Evolutionary conservation across 352 stramenopile genomes (phyloP).

Genomic region (Phytophthora crassamura): DNA sequence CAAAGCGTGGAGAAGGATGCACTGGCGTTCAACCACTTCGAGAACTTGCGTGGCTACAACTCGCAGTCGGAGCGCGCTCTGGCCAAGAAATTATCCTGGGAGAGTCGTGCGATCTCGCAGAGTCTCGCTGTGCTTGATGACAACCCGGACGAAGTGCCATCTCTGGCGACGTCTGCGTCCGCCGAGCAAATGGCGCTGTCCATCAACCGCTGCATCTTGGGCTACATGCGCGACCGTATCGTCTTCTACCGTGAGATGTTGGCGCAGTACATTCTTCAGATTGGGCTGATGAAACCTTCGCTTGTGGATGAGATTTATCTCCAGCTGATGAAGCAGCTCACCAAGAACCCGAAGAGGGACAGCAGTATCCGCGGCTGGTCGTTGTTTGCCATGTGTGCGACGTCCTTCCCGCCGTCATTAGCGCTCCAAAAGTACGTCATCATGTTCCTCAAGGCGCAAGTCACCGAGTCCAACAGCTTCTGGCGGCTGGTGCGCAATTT

Average conservation of each 20-base stretch:
- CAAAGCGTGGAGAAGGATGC: constrained; percentile 53
- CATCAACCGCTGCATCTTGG: constrained; percentile 93
- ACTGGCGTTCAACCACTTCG: constrained; percentile 70
- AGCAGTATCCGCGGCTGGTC: constrained; percentile 93
- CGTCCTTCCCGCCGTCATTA: constrained; percentile 90
- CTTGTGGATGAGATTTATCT: constrained; percentile 95
- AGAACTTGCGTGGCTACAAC: constrained; percentile 68
- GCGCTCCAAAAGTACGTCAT: constrained; percentile 92
- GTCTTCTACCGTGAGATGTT: constrained; percentile 95
- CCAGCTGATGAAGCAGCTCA: constrained; percentile 95
- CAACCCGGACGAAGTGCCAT: constrained; percentile 32
- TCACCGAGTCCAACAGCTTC: constrained; percentile 72
- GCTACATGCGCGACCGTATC: constrained; percentile 95
- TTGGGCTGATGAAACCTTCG: constrained; percentile 85
- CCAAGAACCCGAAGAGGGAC: constrained; percentile 92
- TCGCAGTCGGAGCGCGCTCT: constrained; percentile 48
- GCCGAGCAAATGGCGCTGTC: constrained; percentile 69
- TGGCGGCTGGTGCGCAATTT: constrained; percentile 88
- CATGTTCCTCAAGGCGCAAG: constrained; percentile 91
- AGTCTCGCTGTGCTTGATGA: constrained; percentile 71
- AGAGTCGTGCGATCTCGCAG: constrained; percentile 66
- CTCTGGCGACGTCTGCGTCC: constrained; percentile 30
- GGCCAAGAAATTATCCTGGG: constrained; percentile 68
- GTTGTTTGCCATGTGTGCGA: constrained; percentile 93
- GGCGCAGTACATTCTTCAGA: constrained; percentile 93